These are phyloP conservation scores for Termitomyces sp. DNA, from an alignment of 768 basidiomycete genomes.

Conservation along the genomic window DNA sequence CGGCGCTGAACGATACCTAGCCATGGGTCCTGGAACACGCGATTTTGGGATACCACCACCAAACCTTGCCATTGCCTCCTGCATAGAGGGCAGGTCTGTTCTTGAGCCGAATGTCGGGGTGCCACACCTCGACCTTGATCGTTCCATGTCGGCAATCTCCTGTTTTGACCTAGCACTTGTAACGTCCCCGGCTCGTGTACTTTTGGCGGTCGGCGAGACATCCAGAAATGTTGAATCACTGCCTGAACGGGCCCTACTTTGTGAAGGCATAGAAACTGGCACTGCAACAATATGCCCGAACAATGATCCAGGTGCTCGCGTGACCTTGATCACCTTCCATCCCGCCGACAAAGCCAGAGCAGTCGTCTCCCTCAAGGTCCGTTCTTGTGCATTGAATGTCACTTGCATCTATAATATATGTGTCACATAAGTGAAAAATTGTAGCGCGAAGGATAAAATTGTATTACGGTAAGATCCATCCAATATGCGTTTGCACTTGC, in stretches of 20 bases:
- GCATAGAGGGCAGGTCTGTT: slow-evolving; percentile 37
- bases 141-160: slow-evolving; percentile 33
- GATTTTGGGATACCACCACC: slow-evolving; percentile 20
- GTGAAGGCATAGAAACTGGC: slow-evolving; percentile 46
- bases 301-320: slow-evolving; percentile 53
- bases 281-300: slow-evolving; percentile 71
- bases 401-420: slow-evolving; percentile 53
- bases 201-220: slow-evolving; percentile 5
- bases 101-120: slow-evolving; percentile 62
- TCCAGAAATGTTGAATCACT: slow-evolving; percentile 21
- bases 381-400: slow-evolving; percentile 64
- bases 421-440: background rate
- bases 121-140: slow-evolving; percentile 47
- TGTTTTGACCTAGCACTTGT: slow-evolving; percentile 6
- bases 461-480: slow-evolving; percentile 60
- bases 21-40: background rate
- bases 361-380: slow-evolving; percentile 60
- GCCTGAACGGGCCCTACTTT: slow-evolving; percentile 16
- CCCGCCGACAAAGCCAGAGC: slow-evolving; percentile 50
- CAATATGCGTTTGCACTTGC: slow-evolving; percentile 67
- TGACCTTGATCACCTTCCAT: slow-evolving; percentile 56
- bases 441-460: background rate
- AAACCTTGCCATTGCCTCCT: slow-evolving; percentile 38
- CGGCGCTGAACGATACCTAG: slow-evolving; percentile 5
- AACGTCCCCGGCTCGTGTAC: background rate